Conservation (phyloP, 768 basidiomycete species). For the Rhizopogon sp. region DNA sequence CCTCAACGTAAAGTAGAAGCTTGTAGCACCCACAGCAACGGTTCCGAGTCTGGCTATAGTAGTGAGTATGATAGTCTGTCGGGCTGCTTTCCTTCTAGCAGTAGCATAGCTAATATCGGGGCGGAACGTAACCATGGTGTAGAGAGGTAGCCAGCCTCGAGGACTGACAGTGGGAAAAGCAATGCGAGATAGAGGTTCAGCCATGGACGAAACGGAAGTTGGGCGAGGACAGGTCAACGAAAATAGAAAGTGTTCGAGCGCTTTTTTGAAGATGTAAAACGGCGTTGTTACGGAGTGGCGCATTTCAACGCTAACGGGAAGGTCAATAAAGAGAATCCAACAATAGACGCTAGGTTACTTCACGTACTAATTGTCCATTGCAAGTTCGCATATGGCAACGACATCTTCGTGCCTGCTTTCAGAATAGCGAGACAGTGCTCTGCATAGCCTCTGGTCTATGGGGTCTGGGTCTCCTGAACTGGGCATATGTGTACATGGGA, state of each 20-base stretch:
- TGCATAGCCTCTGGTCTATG: slow-evolving; percentile 54
- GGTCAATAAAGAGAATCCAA: slow-evolving; percentile 17
- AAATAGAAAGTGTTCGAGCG: slow-evolving; percentile 72
- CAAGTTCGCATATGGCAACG: slow-evolving; percentile 84
- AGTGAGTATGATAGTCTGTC: slow-evolving; percentile 63
- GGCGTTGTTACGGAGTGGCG: slow-evolving; percentile 85
- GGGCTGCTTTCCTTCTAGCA: slow-evolving; percentile 62
- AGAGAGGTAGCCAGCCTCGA: slow-evolving; percentile 85
- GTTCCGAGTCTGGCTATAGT: slow-evolving; percentile 45
- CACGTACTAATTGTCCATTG: slow-evolving; percentile 95
- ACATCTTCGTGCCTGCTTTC: slow-evolving; percentile 82
- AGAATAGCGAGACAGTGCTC: slow-evolving; percentile 76
- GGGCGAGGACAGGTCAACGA: slow-evolving; percentile 48
- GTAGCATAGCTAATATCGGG: slow-evolving; percentile 90
- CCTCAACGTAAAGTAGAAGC: slow-evolving; percentile 28
- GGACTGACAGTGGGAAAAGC: slow-evolving; percentile 59
- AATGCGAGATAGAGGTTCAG: slow-evolving; percentile 40
- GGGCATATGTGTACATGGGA: slow-evolving; percentile 31
- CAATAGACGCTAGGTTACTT: slow-evolving; percentile 17
- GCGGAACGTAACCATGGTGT: slow-evolving; percentile 97
- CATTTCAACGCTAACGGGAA: slow-evolving; percentile 77
- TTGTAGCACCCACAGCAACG: slow-evolving; percentile 36
- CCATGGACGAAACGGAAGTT: slow-evolving; percentile 42
- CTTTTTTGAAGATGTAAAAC: slow-evolving; percentile 72
- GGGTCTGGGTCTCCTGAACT: slow-evolving; percentile 16